Evolutionary conservation across 108 stramenopile genomes (phyloP).

Genomic region (Aurantiochytrium sp.): DNA sequence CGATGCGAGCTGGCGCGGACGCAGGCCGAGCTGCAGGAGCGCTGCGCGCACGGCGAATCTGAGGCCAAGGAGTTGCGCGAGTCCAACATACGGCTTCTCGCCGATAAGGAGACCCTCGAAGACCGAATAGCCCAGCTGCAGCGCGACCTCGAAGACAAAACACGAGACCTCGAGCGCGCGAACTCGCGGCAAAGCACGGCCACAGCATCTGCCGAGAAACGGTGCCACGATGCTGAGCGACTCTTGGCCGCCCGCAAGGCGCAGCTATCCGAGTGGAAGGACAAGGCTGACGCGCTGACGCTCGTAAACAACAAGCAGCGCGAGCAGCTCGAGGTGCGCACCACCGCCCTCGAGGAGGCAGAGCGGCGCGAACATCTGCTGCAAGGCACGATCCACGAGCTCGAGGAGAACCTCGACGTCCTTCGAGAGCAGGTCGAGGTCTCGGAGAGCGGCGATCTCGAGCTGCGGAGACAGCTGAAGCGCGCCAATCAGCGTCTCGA

Average conservation of each 20-base stretch:
- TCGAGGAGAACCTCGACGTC: constrained; percentile 5
- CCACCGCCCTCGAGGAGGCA: background rate
- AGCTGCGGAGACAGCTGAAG: background rate
- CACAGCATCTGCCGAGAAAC: background rate
- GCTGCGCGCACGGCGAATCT: background rate
- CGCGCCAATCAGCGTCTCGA: background rate
- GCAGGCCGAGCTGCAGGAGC: background rate
- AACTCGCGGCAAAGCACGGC: background rate
- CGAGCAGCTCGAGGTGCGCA: background rate
- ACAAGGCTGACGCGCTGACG: background rate
- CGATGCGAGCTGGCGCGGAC: background rate
- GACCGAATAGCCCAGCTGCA: background rate
- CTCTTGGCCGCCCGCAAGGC: background rate
- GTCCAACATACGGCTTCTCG: background rate
- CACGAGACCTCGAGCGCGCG: background rate
- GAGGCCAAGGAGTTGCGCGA: background rate
- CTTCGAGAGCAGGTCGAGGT: background rate
- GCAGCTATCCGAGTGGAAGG: background rate
- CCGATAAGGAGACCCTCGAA: constrained; percentile 7
- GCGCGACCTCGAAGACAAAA: background rate
- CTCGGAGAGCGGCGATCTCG: background rate
- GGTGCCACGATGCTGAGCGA: background rate
- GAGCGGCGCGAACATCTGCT: background rate
- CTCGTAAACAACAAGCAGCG: background rate
- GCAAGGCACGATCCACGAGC: constrained; percentile 24